Percentiles rank a stretch among this genome's conserved stretches.
These are phyloP conservation scores for Coffea canephora DNA, from an alignment of 257 asterid genomes.

Conservation along the genomic window DNA sequence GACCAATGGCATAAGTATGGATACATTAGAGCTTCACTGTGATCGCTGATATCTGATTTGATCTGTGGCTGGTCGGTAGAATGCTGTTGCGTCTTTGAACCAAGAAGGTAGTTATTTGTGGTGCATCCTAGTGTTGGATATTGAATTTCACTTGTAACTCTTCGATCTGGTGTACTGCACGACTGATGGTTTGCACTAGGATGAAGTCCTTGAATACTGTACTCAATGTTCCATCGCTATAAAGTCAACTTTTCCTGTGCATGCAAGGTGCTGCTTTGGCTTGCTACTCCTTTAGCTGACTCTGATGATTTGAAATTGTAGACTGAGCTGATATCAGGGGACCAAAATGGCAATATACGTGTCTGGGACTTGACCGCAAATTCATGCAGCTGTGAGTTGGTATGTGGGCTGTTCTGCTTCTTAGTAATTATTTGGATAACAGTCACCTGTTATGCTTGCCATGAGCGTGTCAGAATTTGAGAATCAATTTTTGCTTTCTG, in stretches of 20 bases:
- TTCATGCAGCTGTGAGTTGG: conserved; percentile 99
- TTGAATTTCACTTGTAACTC: not conserved
- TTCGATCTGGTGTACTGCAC: not conserved
- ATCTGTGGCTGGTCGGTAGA: not conserved
- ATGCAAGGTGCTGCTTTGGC: not conserved
- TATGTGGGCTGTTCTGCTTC: conserved; percentile 27
- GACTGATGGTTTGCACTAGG: not conserved
- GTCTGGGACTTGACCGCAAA: conserved; percentile 98
- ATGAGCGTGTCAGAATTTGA: not conserved
- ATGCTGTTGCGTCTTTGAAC: not conserved
- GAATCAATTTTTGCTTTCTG: not conserved
- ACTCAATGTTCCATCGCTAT: not conserved
- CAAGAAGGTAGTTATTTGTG: not conserved
- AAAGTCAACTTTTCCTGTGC: not conserved
- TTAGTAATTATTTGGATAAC: not conserved
- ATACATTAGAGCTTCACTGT: not conserved
- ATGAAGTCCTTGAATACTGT: too few relatives aligned
- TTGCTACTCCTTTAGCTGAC: not conserved
- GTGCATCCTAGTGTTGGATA: not conserved
- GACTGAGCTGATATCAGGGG: conserved; percentile 98
- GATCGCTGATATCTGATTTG: not conserved
- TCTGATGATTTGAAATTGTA: conserved; percentile 26
- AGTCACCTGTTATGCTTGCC: not conserved
- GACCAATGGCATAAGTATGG: not conserved
- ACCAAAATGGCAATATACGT: conserved; percentile 97